A percentile compares a stretch with the other conserved stretches of the same genome.
Conservation (phyloP, 1,139 yeast species). For the Pichia sp. region DNA sequence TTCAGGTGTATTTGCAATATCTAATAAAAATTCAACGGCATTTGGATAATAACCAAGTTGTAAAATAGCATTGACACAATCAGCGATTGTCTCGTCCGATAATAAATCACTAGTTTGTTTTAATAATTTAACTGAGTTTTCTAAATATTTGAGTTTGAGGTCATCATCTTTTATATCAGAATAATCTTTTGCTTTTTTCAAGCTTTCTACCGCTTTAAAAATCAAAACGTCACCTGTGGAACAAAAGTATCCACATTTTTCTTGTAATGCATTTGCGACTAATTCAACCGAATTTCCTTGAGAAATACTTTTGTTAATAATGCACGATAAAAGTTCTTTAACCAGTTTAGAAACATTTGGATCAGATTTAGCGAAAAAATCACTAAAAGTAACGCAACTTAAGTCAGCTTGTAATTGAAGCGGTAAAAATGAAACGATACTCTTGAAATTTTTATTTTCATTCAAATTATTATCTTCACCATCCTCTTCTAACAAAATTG, state of each 20-base stretch:
- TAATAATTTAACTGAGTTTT: slow-evolving; percentile 68
- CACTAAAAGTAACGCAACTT: slow-evolving; percentile 61
- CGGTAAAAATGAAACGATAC: slow-evolving; percentile 65
- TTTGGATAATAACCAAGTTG: slow-evolving; percentile 76
- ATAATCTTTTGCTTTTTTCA: slow-evolving; percentile 78
- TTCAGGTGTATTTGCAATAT: slow-evolving; percentile 67
- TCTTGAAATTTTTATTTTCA: slow-evolving; percentile 36
- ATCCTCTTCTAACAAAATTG: slow-evolving; percentile 76
- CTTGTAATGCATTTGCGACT: slow-evolving; percentile 82
- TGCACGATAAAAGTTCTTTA: slow-evolving; percentile 80
- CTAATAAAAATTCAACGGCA: slow-evolving; percentile 76
- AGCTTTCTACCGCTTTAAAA: slow-evolving; percentile 87
- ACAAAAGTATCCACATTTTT: slow-evolving; percentile 92
- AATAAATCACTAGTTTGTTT: slow-evolving; percentile 71
- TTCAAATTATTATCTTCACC: slow-evolving; percentile 14
- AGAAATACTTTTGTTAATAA: slow-evolving; percentile 80
- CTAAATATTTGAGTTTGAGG: slow-evolving; percentile 53
- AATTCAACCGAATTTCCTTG: slow-evolving; percentile 93
- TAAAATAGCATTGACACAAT: slow-evolving; percentile 72
- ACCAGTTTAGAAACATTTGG: slow-evolving; percentile 59
- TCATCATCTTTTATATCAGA: slow-evolving; percentile 66
- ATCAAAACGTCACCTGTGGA: slow-evolving; percentile 90
- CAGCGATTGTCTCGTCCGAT: slow-evolving; percentile 73
- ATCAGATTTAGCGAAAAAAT: slow-evolving; percentile 64
- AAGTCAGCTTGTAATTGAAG: slow-evolving; percentile 63